A percentile compares a stretch with the other conserved stretches of the same genome.
These are phyloP conservation scores for Carpinus viminea DNA, from an alignment of 306 rosid genomes.

Conservation along the genomic window DNA sequence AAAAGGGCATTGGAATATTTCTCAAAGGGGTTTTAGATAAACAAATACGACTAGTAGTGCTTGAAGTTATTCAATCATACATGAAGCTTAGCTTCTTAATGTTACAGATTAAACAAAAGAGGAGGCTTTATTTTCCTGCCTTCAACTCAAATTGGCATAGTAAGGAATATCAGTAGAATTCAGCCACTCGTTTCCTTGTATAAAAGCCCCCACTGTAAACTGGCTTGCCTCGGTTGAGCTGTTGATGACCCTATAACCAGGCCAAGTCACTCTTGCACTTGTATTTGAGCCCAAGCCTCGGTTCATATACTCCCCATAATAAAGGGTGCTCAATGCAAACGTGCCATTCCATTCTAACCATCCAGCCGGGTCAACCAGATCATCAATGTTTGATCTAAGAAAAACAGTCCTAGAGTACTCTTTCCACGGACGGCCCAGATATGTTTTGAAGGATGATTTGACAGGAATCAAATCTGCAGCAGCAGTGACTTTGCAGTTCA, in stretches of 20 bases:
- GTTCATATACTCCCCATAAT: conserved; percentile 75
- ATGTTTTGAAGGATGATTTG: conserved; percentile 42
- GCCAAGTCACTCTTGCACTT: conserved; percentile 63
- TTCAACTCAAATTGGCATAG: conserved; percentile 43
- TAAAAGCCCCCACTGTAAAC: conserved; percentile 58
- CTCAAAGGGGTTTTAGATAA: too few species aligned
- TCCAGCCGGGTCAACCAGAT: conserved; percentile 59
- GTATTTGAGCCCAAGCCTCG: conserved; percentile 72
- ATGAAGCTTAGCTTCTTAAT: background rate
- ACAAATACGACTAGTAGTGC: too few species aligned
- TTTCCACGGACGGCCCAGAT: conserved; percentile 90
- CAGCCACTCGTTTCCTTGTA: conserved; percentile 69
- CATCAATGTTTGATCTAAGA: conserved; percentile 50
- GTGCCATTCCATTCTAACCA: conserved; percentile 86
- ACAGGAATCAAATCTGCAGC: conserved; percentile 63
- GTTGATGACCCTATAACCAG: conserved; percentile 72
- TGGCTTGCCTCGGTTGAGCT: conserved; percentile 56
- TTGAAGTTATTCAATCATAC: background rate
- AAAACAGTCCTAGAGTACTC: conserved; percentile 66
- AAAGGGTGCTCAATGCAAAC: conserved; percentile 66
- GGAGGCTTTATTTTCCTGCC: background rate
- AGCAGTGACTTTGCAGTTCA: conserved; percentile 64
- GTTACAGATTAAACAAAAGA: background rate
- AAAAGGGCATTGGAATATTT: too few species aligned
- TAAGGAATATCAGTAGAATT: conserved; percentile 56